Evolutionary conservation across 2,329 filamentous ascomycete genomes (phyloP).

Genomic region (Dissoconium aciculare): DNA sequence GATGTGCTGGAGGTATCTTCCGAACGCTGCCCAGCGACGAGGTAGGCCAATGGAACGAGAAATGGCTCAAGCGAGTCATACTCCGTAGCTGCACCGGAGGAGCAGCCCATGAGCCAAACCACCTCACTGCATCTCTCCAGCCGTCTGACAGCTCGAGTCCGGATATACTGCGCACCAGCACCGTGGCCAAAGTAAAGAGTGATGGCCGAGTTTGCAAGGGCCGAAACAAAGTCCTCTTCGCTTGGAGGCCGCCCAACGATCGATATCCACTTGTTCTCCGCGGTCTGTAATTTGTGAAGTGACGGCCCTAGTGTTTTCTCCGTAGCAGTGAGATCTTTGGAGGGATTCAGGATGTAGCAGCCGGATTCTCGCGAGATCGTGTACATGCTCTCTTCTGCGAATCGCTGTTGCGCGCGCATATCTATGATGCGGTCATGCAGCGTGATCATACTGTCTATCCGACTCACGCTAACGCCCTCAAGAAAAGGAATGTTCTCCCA

Average conservation of each 20-base stretch:
- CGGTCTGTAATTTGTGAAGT: slow-evolving; percentile 34
- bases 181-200: slow-evolving; percentile 94
- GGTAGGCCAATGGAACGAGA: slow-evolving; percentile 80
- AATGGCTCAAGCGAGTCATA: slow-evolving; percentile 81
- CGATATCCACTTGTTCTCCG: slow-evolving; percentile 43
- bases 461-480: slow-evolving; percentile 61
- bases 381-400: slow-evolving; percentile 15
- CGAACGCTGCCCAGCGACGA: slow-evolving; percentile 57
- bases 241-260: slow-evolving; percentile 55
- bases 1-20: not conserved
- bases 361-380: slow-evolving; percentile 41
- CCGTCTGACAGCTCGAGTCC: slow-evolving; percentile 64
- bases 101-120: slow-evolving; percentile 87
- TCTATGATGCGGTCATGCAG: slow-evolving; percentile 59
- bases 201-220: slow-evolving; percentile 52
- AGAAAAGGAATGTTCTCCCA: slow-evolving; percentile 94
- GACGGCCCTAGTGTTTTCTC: slow-evolving; percentile 57
- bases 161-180: slow-evolving; percentile 85
- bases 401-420: slow-evolving; percentile 26
- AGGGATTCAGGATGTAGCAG: slow-evolving; percentile 80
- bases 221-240: slow-evolving; percentile 60
- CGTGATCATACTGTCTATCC: slow-evolving; percentile 73
- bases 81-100: slow-evolving; percentile 64
- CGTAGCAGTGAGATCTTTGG: slow-evolving; percentile 66
- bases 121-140: slow-evolving; percentile 34